Base-by-base conservation (phyloP, 2,329 filamentous ascomycete species). In the Fonsecaea erecta region DNA sequence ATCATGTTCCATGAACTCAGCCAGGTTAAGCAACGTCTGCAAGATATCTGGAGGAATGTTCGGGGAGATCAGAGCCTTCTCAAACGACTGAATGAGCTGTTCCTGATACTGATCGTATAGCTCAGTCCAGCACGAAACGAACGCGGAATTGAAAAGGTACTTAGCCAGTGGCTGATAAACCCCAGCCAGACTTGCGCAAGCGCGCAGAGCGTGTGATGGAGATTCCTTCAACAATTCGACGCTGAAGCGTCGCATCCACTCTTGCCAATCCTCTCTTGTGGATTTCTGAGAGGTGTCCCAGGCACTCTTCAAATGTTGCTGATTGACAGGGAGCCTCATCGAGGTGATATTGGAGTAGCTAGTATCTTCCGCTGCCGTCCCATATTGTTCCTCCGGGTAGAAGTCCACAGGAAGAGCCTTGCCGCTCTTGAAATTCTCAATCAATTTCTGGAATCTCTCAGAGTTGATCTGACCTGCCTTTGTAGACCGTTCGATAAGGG, bases 1-100 rank as follows among this genome's bases (percentile, higher is more conserved):
- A 73, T 99, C 96, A 74, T 99, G 95, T 76, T 99, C 95, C 95
- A 99, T 99, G 77, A 99, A 99, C 76, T 99, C 95, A 24, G 95
- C 95, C 57, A 99, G 84, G 74, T 99, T 99, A 55, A 99, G 86
- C 30, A 99, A 83, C 56, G 97, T 90, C 66, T 97, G 94, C 8
- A 99, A 83, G 70, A 99, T 90, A 77, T 99, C 96, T 0, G 96
- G 95, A 0, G 95, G 94, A 12, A 99, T 96, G 72, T 97, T 94
- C 59, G 94, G 90, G 2, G 94, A 98, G 61, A 93, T 95, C 71
- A 99, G 90, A 0, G 96, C 95, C 68, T 91, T 92, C 77, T 99
- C 95, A 59, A 99, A 96, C 26, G 96, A 96, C 60, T 90, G 89
- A 57, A 99, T 96, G 46, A 99, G 85, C 76, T 99, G 95, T 74